These are phyloP conservation scores for Wickerhamiella allomyrinae DNA, from an alignment of 805 yeast genomes.

Conservation along the genomic window DNA sequence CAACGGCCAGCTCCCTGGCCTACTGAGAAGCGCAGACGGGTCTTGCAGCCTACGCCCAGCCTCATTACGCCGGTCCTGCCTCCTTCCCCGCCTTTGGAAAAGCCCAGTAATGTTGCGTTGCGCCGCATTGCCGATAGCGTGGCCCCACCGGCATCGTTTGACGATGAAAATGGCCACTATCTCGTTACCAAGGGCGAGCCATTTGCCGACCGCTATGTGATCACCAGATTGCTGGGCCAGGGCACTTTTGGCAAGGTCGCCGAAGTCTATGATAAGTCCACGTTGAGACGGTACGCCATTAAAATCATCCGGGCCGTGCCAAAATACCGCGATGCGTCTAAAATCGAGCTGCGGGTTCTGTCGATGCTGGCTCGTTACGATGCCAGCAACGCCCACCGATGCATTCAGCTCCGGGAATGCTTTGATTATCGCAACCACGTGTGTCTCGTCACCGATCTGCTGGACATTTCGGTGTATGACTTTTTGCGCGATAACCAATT, in stretches of 20 bases:
- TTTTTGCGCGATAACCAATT: constrained; percentile 73
- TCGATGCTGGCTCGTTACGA: constrained; percentile 61
- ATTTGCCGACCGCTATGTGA: constrained; percentile 53
- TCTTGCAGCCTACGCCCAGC: not conserved
- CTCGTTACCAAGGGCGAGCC: constrained; percentile 23
- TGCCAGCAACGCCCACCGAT: constrained; percentile 49
- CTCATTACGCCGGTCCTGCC: constrained; percentile 3
- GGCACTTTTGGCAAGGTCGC: constrained; percentile 90
- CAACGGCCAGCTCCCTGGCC: constrained; percentile 1
- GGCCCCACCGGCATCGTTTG: constrained; percentile 11
- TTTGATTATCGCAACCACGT: constrained; percentile 89
- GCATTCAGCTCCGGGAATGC: constrained; percentile 77
- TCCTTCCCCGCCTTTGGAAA: constrained; percentile 10
- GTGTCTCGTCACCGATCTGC: constrained; percentile 79
- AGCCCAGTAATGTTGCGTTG: constrained; percentile 16
- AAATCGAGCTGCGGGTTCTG: constrained; percentile 75
- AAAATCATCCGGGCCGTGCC: constrained; percentile 86
- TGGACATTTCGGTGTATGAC: constrained; percentile 77
- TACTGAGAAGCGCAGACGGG: constrained; percentile 1
- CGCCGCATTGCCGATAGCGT: constrained; percentile 15
- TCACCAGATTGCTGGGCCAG: constrained; percentile 62
- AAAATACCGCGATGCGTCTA: constrained; percentile 89
- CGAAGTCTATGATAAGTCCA: constrained; percentile 56
- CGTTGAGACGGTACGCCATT: constrained; percentile 61
- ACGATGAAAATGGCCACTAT: constrained; percentile 23